These are phyloP conservation scores for Pseudozyma pruni DNA, from an alignment of 1,284 basidiomycete genomes.

Conservation along the genomic window DNA sequence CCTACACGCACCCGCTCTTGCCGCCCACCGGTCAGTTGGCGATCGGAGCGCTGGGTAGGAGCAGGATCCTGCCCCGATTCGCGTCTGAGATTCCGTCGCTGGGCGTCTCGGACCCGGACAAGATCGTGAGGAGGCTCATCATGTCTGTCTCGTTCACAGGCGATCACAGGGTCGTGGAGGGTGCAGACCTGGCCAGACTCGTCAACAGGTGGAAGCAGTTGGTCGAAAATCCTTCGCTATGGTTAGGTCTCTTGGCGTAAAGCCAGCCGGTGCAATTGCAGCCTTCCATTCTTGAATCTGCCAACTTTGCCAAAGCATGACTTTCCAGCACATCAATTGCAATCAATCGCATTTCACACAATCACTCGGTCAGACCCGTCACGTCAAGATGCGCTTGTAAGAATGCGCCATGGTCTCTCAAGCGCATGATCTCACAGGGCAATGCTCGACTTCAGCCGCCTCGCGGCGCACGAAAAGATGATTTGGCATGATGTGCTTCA, in stretches of 20 bases:
- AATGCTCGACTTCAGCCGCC: neutral
- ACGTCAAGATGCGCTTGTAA: too few relatives aligned
- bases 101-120: conserved; percentile 20
- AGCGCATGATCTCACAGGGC: too few relatives aligned
- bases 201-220: conserved; percentile 87
- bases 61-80: conserved; percentile 47
- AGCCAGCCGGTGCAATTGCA: neutral
- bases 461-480: neutral
- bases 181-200: conserved; percentile 89
- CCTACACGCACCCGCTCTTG: conserved; percentile 71
- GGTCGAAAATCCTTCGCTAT: conserved; percentile 80
- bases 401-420: too few relatives aligned
- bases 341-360: too few relatives aligned
- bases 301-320: neutral
- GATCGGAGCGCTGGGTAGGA: conserved; percentile 83
- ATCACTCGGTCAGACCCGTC: too few relatives aligned
- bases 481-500: conserved; percentile 4
- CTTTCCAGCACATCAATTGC: too few relatives aligned
- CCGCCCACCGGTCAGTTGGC: conserved; percentile 89
- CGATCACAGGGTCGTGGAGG: conserved; percentile 90
- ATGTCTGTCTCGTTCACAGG: conserved; percentile 70
- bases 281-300: too few relatives aligned
- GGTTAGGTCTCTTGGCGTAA: conserved; percentile 73
- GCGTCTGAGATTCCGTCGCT: conserved; percentile 43
- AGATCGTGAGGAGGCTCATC: conserved; percentile 45